These are phyloP conservation scores for Saccharomyces hybrid DNA, from an alignment of 1,139 yeast genomes.

Conservation along the genomic window DNA sequence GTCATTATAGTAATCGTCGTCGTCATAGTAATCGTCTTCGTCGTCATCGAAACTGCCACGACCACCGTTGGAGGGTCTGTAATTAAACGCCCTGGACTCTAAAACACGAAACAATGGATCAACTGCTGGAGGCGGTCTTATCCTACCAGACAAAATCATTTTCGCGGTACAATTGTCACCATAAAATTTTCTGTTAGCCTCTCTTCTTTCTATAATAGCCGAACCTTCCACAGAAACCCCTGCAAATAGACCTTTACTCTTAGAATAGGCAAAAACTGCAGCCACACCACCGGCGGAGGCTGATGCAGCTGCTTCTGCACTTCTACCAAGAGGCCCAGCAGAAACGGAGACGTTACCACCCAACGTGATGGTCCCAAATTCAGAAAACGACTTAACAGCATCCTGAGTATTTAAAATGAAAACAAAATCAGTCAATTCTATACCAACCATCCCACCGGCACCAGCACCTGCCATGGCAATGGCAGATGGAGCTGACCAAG, in stretches of 20 bases:
- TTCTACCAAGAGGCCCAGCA: slow-evolving; percentile 97
- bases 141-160: slow-evolving; percentile 71
- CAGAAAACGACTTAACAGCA: slow-evolving; percentile 93
- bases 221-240: slow-evolving; percentile 97
- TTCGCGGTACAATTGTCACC: slow-evolving; percentile 84
- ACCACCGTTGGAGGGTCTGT: slow-evolving; percentile 41
- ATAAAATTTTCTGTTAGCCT: slow-evolving; percentile 90
- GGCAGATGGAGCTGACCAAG: slow-evolving; percentile 98
- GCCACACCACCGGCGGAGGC: slow-evolving; percentile 85
- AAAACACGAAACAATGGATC: slow-evolving; percentile 82
- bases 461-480: slow-evolving; percentile 97
- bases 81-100: slow-evolving; percentile 77
- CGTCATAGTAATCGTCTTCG: slow-evolving; percentile 30
- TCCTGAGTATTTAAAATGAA: slow-evolving; percentile 78
- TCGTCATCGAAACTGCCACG: slow-evolving; percentile 55
- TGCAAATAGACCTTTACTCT: slow-evolving; percentile 93
- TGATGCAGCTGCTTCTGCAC: slow-evolving; percentile 96
- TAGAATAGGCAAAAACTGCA: slow-evolving; percentile 88
- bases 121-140: slow-evolving; percentile 90
- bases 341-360: slow-evolving; percentile 96
- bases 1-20: slow-evolving; percentile 30
- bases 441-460: slow-evolving; percentile 96
- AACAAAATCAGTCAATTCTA: slow-evolving; percentile 93
- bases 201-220: slow-evolving; percentile 89
- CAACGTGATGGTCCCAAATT: slow-evolving; percentile 84